Evolutionary conservation across 129 eudicot species (phyloP), one percentile per base, ranked within the genome.

Genomic region (Helichrysum umbraculigerum): DNA sequence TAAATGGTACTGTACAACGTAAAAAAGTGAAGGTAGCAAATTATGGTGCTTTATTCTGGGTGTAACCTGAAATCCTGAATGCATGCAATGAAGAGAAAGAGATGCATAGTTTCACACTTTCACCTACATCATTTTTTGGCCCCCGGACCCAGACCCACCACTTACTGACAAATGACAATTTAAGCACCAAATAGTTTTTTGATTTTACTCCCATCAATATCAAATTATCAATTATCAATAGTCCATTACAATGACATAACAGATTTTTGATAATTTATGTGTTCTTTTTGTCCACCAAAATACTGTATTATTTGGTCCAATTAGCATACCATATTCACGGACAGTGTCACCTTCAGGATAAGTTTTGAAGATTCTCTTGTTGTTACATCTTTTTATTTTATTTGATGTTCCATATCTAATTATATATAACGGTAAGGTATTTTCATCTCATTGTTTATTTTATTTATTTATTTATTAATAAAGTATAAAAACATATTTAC

Each of bases 21-120:
- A 25, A 44, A 3, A 44, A 44, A 44, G 52, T 44, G 52, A 12
- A 44, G 5, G 17, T 12, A 12, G 52, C 52, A 44, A 44, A 44
- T 44, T 44, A 44, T 44, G 52, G 52, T 44, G 17, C 58, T 60
- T 58, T 58, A 68, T 73, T 59, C 17, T 12, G 0, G 17, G 68
- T 73, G 77, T 59, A 58, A 73, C 57, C 0, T 25, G 28, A 0
- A 25, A 25, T n/a, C 28, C 77, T 73, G 61, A 58, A 58, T 73
- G 77, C 77, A 73, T 73, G 68, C 77, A 73, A 59, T 32, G 68
- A 73, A 58, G 68, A 73, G 58, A 58, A 73, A 58, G 68, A 73
- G 58, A 58, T 37, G 77, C 25, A 9, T 39, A 39, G 47, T 39
- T 9, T 39, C 47, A 39, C 44, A 39, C 9, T 39, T 39, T 39